Base-by-base conservation (phyloP, 1,284 basidiomycete genomes). In the Athelia sp. region DNA sequence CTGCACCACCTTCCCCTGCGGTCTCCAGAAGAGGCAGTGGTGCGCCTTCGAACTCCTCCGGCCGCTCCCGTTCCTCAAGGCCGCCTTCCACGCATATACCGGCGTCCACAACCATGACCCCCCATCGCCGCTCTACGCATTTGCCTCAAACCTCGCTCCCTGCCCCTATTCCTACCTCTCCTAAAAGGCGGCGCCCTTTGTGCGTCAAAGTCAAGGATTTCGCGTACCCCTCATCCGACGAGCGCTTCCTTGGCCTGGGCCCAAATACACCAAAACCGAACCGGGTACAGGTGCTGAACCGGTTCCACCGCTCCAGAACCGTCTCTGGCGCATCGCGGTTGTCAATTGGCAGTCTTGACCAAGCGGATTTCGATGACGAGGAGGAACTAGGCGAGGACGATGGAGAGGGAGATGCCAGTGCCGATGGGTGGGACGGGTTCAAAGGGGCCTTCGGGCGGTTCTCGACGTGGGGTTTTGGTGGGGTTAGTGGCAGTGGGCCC, bases 1-100 rank as follows among this genome's bases (percentile, higher is more conserved):
- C 80, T 15, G 84, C 84, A 0, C 85, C 84, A 0, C 80, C 78
- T 1, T 85, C 83, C 1, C 84, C 83, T 10, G 78, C 73, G 3
- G 58, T 74, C 10, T 84, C 83, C 0, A 73, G 82, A 19, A 76
- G 81, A 9, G 62, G 76, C 3, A 82, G 80, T 1, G 67, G 71
- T 8, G 67, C 68, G 17, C 62, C 67, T 50, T 71, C 69, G 13
- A 58, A 63, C 4, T 63, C 62, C 26, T 70, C 63, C 14, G 53
- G 53, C 15, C 64, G 62, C 38, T 56, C 61, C 10, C 53, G 58
- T 22, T 53, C 63, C 31, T 69, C 62, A 47, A 56, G 36, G 45
- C 50, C 51, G 31, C 44, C 51, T 34, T 45, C 50, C 14, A 51
- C 58, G 44, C 43, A 54, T 56, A 19, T 53, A 62, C 23, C 62